Percentiles rank a stretch among this genome's conserved stretches.
phyloP scores from a whole-genome alignment of 2,329 filamentous ascomycete genomes.

The Apiospora kogelbergensis region DNA sequence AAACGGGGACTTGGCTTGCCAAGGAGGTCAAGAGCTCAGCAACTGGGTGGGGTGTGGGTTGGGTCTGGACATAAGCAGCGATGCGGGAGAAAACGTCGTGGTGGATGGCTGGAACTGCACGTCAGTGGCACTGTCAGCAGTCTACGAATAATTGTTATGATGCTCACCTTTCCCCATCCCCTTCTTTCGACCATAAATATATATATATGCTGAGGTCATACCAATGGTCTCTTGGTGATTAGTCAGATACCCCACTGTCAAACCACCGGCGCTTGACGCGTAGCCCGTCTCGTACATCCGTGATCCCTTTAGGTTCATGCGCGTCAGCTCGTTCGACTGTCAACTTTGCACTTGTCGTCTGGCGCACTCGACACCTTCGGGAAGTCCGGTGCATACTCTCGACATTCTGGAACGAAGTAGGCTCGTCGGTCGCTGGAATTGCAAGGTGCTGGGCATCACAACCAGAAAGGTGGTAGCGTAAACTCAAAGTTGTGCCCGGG shows the following conservation, averaged over 20 bases:
- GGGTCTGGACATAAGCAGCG: constrained; percentile 27
- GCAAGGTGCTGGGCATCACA: not conserved
- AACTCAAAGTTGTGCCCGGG: not conserved
- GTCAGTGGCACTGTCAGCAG: constrained; percentile 18
- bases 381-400: not conserved
- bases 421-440: not conserved
- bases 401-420: not conserved
- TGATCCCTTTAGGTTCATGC: not conserved
- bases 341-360: not conserved
- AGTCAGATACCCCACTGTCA: constrained; percentile 2
- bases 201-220: no score
- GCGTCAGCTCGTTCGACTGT: not conserved
- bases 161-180: not conserved
- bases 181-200: not conserved
- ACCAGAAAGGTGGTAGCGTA: not conserved
- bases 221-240: not conserved
- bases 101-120: constrained; percentile 28
- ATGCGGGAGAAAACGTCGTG: constrained; percentile 24
- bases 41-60: constrained; percentile 32
- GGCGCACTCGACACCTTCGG: not conserved
- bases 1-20: constrained; percentile 21
- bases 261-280: constrained; percentile 2
- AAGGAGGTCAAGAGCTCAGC: constrained; percentile 18
- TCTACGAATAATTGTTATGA: constrained; percentile 16
- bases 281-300: not conserved